Conservation (phyloP, 1,284 basidiomycete genomes). For the Golubevia sp. region DNA sequence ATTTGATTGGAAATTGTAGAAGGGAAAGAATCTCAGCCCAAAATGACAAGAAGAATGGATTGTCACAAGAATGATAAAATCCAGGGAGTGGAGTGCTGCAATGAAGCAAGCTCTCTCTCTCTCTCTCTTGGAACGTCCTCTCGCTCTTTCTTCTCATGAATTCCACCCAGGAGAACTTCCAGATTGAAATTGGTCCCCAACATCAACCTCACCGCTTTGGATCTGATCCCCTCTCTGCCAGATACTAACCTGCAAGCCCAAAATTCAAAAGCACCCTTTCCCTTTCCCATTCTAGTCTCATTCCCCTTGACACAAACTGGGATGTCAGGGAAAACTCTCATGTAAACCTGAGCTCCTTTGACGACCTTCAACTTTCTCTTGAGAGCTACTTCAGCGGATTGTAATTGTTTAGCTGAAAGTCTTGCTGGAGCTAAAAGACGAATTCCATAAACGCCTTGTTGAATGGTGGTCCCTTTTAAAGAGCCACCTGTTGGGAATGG, state of each 20-base stretch:
- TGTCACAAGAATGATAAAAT: not conserved
- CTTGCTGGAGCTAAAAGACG: slow-evolving; percentile 82
- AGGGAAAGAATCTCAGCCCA: not conserved
- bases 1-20: not conserved
- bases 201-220: not conserved
- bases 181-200: not conserved
- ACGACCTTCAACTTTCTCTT: slow-evolving; percentile 87
- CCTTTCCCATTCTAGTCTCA: slow-evolving; percentile 99
- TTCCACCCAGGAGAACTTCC: too few species aligned
- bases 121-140: too few species aligned
- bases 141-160: too few species aligned
- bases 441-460: slow-evolving; percentile 89
- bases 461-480: slow-evolving; percentile 87
- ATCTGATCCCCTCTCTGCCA: not conserved
- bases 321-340: slow-evolving; percentile 93
- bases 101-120: too few species aligned
- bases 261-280: slow-evolving; percentile 95
- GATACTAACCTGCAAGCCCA: slow-evolving; percentile 86
- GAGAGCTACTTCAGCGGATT: slow-evolving; percentile 82
- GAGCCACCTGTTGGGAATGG: slow-evolving; percentile 73
- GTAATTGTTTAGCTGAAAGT: slow-evolving; percentile 88
- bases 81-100: not conserved
- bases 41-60: slow-evolving; percentile 11
- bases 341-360: slow-evolving; percentile 84
- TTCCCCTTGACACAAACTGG: slow-evolving; percentile 99